Base-by-base conservation (phyloP, 768 basidiomycete genomes). In the Rubroboletus satanas region DNA sequence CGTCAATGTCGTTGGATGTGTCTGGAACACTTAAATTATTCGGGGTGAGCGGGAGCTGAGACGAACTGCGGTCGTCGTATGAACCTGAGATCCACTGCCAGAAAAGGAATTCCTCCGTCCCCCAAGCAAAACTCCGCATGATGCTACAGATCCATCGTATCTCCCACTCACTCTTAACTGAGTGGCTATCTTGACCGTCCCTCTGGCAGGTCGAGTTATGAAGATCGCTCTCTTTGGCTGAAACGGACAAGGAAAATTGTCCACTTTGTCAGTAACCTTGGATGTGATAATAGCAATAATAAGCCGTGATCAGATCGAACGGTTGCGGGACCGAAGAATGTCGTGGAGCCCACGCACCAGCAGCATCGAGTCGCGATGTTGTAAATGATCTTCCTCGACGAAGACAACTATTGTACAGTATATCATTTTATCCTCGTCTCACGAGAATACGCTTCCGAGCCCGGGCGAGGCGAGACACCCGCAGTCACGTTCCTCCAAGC, bases 11-110 rank as follows among this genome's bases (percentile, higher is more conserved):
- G 45, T 33, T 29, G 17, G 28, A 21, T 38, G 41, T 33, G 23
- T 44, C 47, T 28, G 15, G 23, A 31, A 28, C 26, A 15, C 54
- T 41, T 5, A 2, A 8, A 31, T 52, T 33, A 45, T 33, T 35
- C 5, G 26, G 28, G 14, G 4, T 15, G 12, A n/a, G 26, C 17
- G 15, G 17, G 29, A 7, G 7, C 32, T 31, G 11, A 39, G 37
- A 50, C 17, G 17, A 36, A 32, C 38, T 51, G 38, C 43, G 44
- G 33, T 9, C 18, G 45, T 55, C 18, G 49, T 55, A 61, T 26
- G 52, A 59, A 21, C n/a, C 21, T 2, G 21, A 5, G 4, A 35
- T 35, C 17, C 32, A 35, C 18, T 26, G 3, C 33, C 28, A 52
- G 52, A 57, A 59, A 23, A 29, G 47, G 32, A 56, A 45, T 35